Conservation (phyloP, 495 filamentous ascomycete species). For the Parathielavia hyrcaniae region DNA sequence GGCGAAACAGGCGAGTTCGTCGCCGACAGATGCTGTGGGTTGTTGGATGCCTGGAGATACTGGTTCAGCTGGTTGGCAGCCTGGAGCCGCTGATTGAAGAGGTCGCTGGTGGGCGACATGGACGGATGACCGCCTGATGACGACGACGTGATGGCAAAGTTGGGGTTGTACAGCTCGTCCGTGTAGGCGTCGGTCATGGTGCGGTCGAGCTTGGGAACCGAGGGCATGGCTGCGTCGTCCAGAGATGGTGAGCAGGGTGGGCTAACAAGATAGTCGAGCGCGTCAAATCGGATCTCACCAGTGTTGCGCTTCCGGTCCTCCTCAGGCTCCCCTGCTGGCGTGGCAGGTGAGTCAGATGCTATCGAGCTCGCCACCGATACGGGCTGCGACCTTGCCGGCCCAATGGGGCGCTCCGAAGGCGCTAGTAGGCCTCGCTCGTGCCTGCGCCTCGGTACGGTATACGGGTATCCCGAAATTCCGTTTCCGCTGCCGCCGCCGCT, state of each 20-base stretch:
- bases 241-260: slow-evolving; percentile 37
- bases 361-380: slow-evolving; percentile 47
- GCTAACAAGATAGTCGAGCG: slow-evolving; percentile 48
- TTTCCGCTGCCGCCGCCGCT: slow-evolving; percentile 18
- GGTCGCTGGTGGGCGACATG: slow-evolving; percentile 53
- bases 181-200: slow-evolving; percentile 80
- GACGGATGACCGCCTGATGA: slow-evolving; percentile 40
- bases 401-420: slow-evolving; percentile 34
- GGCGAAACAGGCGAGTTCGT: slow-evolving; percentile 43
- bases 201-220: slow-evolving; percentile 72
- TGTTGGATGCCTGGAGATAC: slow-evolving; percentile 71
- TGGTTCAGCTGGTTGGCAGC: slow-evolving; percentile 65
- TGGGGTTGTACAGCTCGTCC: slow-evolving; percentile 79
- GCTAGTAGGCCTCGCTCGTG: slow-evolving; percentile 36
- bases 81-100: slow-evolving; percentile 70
- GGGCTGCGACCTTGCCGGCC: slow-evolving; percentile 35
- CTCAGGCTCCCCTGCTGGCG: slow-evolving; percentile 45
- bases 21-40: slow-evolving; percentile 57
- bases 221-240: slow-evolving; percentile 44
- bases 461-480: slow-evolving; percentile 25
- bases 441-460: slow-evolving; percentile 31
- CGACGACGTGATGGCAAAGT: slow-evolving; percentile 50
- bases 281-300: slow-evolving; percentile 39
- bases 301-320: slow-evolving; percentile 43
- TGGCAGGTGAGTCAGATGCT: slow-evolving; percentile 51